A percentile compares a stretch with the other conserved stretches of the same genome.
These are phyloP conservation scores for Hyphopichia burtonii DNA, from an alignment of 1,139 yeast genomes.

Conservation along the genomic window DNA sequence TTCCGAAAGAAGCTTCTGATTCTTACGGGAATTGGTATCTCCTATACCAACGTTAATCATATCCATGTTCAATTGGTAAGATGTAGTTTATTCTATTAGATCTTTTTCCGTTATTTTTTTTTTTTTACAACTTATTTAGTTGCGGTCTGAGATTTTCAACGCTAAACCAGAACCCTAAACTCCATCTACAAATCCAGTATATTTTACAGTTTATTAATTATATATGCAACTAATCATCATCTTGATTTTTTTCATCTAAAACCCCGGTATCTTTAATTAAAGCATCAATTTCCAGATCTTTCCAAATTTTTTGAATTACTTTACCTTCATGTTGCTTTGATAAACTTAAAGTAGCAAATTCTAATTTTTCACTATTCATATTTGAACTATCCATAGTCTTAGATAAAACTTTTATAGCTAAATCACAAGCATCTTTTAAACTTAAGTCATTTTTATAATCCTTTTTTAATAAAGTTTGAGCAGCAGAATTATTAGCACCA, in stretches of 20 bases:
- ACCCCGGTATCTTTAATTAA: conserved; percentile 76
- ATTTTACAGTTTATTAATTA: background rate
- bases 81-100: background rate
- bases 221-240: background rate
- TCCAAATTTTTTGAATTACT: conserved; percentile 73
- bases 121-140: background rate
- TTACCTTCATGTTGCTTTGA: conserved; percentile 49
- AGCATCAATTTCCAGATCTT: conserved; percentile 69
- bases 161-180: no score
- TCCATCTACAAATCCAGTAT: no score
- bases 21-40: background rate
- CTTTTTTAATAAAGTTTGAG: conserved; percentile 92
- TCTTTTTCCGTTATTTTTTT: background rate
- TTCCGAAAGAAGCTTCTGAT: background rate
- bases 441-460: conserved; percentile 84
- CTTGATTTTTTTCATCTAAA: conserved; percentile 38
- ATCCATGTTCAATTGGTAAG: background rate
- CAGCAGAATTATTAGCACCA: conserved; percentile 95
- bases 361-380: conserved; percentile 83
- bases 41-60: conserved; percentile 2
- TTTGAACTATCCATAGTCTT: conserved; percentile 93
- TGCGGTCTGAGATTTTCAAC: background rate
- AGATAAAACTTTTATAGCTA: conserved; percentile 88
- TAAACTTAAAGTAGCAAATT: conserved; percentile 73
- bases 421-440: conserved; percentile 76